Evolutionary conservation across 257 asterid species (phyloP).

Genomic region (Salvia hispanica): DNA sequence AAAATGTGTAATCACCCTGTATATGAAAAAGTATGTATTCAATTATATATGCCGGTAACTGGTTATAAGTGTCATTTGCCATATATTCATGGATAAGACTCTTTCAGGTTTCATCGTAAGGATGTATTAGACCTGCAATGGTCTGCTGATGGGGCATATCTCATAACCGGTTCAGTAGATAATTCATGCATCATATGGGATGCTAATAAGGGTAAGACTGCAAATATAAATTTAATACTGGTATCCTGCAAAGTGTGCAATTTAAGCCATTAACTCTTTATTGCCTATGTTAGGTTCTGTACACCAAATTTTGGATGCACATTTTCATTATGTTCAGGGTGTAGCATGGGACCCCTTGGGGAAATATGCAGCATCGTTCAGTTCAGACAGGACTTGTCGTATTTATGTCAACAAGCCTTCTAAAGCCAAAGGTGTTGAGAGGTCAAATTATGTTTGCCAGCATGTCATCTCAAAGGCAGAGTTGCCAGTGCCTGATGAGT

Average conservation of each 20-base stretch:
- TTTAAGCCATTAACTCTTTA: slow-evolving; percentile 13
- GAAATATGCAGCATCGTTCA: slow-evolving; percentile 83
- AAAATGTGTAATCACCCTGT: slow-evolving; percentile 22
- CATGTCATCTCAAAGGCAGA: slow-evolving; percentile 81
- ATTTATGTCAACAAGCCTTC: slow-evolving; percentile 74
- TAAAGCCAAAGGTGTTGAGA: slow-evolving; percentile 78
- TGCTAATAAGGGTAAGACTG: slow-evolving; percentile 62
- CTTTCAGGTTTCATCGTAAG: slow-evolving; percentile 88
- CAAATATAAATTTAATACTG: slow-evolving; percentile 14
- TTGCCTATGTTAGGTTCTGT: slow-evolving; percentile 61
- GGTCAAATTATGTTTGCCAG: slow-evolving; percentile 74
- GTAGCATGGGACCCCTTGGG: slow-evolving; percentile 95
- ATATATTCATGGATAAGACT: slow-evolving; percentile 22
- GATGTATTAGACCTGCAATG: slow-evolving; percentile 92
- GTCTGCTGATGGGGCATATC: slow-evolving; percentile 82
- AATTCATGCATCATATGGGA: slow-evolving; percentile 98
- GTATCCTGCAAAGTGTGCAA: not conserved
- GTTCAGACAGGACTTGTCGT: slow-evolving; percentile 96
- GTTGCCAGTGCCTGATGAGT: slow-evolving; percentile 58
- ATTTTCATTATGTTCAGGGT: slow-evolving; percentile 96
- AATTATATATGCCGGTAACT: not conserved
- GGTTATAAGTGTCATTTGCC: slow-evolving; percentile 4
- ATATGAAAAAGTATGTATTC: slow-evolving; percentile 13
- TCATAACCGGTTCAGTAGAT: slow-evolving; percentile 96
- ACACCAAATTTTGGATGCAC: slow-evolving; percentile 85